These are phyloP conservation scores for Mikania micrantha DNA, from an alignment of 129 eudicot species.

Conservation along the genomic window DNA sequence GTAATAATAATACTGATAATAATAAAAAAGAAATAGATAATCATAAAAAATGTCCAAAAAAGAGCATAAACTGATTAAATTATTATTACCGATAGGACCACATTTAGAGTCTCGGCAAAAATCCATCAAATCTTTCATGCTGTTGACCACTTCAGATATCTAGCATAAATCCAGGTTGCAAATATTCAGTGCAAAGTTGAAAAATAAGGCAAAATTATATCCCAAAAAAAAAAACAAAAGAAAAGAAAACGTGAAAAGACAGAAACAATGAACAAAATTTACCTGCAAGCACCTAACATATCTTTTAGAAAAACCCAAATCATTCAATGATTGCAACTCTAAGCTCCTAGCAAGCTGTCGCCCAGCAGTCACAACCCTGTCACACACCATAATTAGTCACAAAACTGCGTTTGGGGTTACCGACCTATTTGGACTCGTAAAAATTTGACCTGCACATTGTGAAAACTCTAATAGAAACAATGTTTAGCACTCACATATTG, in stretches of 20 bases:
- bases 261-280: not conserved
- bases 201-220: slow-evolving; percentile 5
- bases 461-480: not conserved
- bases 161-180: slow-evolving; percentile 23
- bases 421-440: not conserved
- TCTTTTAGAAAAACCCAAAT: slow-evolving; percentile 86
- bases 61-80: not conserved
- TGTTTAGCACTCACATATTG: slow-evolving; percentile 53
- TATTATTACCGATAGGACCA: slow-evolving; percentile 78
- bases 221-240: not conserved
- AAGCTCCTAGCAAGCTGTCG: slow-evolving; percentile 86
- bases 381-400: slow-evolving; percentile 13
- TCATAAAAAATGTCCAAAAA: not conserved
- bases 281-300: slow-evolving; percentile 93
- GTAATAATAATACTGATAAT: not conserved
- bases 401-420: not conserved
- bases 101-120: slow-evolving; percentile 66
- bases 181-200: not conserved
- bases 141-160: slow-evolving; percentile 93
- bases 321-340: slow-evolving; percentile 85
- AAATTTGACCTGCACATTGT: not conserved
- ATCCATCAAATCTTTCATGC: slow-evolving; percentile 95
- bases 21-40: not conserved
- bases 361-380: slow-evolving; percentile 89
- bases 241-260: not conserved